Percentiles rank a stretch among this genome's conserved stretches.
phyloP scores from a whole-genome alignment of 768 basidiomycete genomes.

The Gloeostereum incarnatum region DNA sequence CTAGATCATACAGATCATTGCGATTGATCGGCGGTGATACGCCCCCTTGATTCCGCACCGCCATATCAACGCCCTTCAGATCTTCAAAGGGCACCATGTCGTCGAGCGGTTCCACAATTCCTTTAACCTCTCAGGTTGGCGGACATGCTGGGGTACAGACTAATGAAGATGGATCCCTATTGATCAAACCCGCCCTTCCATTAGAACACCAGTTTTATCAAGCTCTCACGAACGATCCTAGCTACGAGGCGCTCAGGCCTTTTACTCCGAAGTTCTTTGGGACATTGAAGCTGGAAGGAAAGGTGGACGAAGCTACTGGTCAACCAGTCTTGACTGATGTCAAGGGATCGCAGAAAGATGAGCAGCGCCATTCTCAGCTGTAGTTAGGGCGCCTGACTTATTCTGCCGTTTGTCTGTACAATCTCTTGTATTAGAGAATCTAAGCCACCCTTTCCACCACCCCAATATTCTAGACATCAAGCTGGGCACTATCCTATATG shows the following conservation, averaged over 20 bases:
- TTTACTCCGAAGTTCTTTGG: conserved; percentile 78
- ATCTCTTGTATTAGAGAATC: conserved; percentile 81
- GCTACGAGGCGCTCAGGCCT: conserved; percentile 33
- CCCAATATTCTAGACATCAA: conserved; percentile 92
- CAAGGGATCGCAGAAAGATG: conserved; percentile 34
- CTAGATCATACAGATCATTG: no score
- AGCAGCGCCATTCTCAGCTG: conserved; percentile 15
- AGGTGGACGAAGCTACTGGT: conserved; percentile 28
- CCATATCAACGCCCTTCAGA: no score
- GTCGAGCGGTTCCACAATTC: conserved; percentile 13
- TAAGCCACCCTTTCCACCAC: conserved; percentile 59
- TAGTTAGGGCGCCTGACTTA: not conserved
- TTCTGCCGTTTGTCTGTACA: conserved; percentile 25
- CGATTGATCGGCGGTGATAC: no score
- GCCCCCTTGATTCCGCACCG: no score
- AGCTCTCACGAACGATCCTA: conserved; percentile 28
- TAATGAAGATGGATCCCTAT: conserved; percentile 63
- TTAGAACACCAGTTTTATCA: conserved; percentile 71
- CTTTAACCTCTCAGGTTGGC: conserved; percentile 61
- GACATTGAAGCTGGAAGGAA: conserved; percentile 63
- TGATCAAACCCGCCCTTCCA: conserved; percentile 69
- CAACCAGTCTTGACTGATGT: conserved; percentile 15
- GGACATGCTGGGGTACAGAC: conserved; percentile 72
- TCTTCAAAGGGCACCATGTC: no score
- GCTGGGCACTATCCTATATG: conserved; percentile 86